Base-by-base conservation (phyloP, 106 monocot species). In the Phalaenopsis aphrodite region DNA sequence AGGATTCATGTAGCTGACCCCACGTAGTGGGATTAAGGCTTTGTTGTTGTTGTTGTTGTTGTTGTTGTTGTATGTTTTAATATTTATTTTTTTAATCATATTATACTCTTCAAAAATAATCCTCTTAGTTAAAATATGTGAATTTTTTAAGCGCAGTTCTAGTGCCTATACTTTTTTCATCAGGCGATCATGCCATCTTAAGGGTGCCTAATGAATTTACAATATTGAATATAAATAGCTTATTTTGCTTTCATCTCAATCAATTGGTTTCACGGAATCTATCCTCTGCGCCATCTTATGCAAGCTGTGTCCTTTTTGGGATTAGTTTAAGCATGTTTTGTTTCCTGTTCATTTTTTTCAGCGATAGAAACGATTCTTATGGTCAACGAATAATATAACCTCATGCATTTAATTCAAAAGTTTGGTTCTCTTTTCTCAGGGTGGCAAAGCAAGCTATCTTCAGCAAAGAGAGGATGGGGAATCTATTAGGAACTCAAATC, bases 381-480 rank as follows among this genome's bases (percentile, higher is more conserved):
- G 43, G 43, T 10, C 74, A 74, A 45, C 19, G 61, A 14, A 38
- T n/a, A 14, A 69, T 69, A 69, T 15, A 69, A 7, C 45, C 6
- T 45, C 45, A 75, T 61, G 17, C 55, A 30, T 30, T 17, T 77
- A 47, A 46, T 21, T 75, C 37, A 18, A 58, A 30, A 46, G 38
- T 74, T 75, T 39, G 2, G 39, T 83, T 77, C 45, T 69, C 82
- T 88, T 21, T 81, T 77, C 41, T 11, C 82, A 93, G 93, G 86
- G 89, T 77, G 87, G 75, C 78, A 94, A 88, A 85, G 75, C 90
- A 78, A 89, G 82, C 78, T 89, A 78, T 66, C 82, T 84, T 67
- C 86, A 89, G 41, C 11, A 76, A 56, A 94, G 86, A 85, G 92
- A 91, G 80, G 84, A 71, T 80, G 94, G 89, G 79, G 90, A 85